phyloP scores from a whole-genome alignment of 495 filamentous ascomycete genomes.

The Cercophora scortea region DNA sequence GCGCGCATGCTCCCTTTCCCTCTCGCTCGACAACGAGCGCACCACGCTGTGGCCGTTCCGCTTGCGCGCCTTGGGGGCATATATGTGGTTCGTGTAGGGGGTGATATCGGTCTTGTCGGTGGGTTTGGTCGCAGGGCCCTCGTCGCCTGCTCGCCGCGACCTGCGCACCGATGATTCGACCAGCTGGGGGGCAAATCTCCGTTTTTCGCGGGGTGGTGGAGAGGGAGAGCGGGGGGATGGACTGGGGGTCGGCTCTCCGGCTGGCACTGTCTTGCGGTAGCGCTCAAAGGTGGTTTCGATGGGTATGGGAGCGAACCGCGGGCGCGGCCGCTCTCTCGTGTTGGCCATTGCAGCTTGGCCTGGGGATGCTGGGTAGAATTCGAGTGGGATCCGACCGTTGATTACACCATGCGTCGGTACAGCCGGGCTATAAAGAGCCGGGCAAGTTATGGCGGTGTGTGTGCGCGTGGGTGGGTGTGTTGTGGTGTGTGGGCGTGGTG shows the following conservation, averaged over 20 bases:
- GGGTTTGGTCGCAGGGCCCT: slow-evolving; percentile 40
- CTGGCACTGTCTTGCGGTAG: slow-evolving; percentile 34
- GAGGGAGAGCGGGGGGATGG: slow-evolving; percentile 37
- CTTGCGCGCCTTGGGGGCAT: slow-evolving; percentile 35
- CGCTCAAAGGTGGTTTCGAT: slow-evolving; percentile 53
- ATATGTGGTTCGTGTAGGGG: slow-evolving; percentile 50
- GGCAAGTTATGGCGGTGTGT: no score
- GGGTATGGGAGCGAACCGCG: slow-evolving; percentile 50
- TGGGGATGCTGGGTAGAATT: not conserved
- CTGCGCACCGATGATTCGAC: slow-evolving; percentile 57
- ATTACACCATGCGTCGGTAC: slow-evolving; percentile 5
- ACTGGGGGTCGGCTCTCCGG: slow-evolving; percentile 42
- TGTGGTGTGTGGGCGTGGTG: not conserved
- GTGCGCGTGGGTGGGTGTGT: no score
- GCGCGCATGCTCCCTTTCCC: slow-evolving; percentile 22
- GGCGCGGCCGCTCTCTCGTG: slow-evolving; percentile 22
- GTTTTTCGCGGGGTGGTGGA: slow-evolving; percentile 25
- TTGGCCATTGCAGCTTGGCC: slow-evolving; percentile 13
- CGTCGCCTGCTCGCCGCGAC: slow-evolving; percentile 44
- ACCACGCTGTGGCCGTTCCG: slow-evolving; percentile 18
- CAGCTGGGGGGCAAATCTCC: slow-evolving; percentile 55
- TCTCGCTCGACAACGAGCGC: slow-evolving; percentile 3
- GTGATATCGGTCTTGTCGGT: slow-evolving; percentile 53
- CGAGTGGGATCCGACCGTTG: no score
- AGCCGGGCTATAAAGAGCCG: no score